Base-by-base conservation (phyloP, 169 alveolate species). In the Sarcocystis neurona region DNA sequence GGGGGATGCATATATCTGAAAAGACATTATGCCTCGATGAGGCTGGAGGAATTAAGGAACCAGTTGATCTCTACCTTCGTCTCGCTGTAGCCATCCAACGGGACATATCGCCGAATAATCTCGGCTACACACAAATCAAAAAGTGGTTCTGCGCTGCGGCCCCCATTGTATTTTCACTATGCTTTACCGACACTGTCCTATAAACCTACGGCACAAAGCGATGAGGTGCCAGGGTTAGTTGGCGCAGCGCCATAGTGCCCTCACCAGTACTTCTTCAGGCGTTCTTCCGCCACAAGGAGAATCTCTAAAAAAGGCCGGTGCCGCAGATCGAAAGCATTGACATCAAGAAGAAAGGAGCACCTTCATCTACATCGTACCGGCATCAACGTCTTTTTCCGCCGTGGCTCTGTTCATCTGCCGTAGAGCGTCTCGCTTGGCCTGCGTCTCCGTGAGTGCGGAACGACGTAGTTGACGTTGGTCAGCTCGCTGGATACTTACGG, bases 111-210 rank as follows among this genome's bases (percentile, higher is more conserved):
- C 3, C 39, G 82, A 8, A 39, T 72, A 72, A 56, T 72, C 82
- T 37, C 82, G 5, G 10, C 82, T 72, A 56, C n/a, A n/a, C n/a
- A n/a, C n/a, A 72, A 15, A 2, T 37, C 82, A 3, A 5, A 18
- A 30, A 39, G 27, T 32, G 56, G 48, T 32, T 48, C n/a, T n/a
- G n/a, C n/a, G n/a, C n/a, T n/a, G n/a, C n/a, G n/a, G n/a, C n/a
- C n/a, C n/a, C n/a, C n/a, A 39, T 12, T 6, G 58, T 27, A 10
- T 32, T 10, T 32, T 27, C 60, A 72, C 43, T 39, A 30, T 1
- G 30, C 30, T 32, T 72, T 3, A 72, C 82, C 82, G 37, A 56
- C 82, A 72, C 58, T 72, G 82, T 32, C 82, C 82, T 30, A 72
- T 72, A 56, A 39, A 72, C 82, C 82, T 72, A 37, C 20, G 3